These are phyloP conservation scores for Pelargonium fulgidum DNA, from an alignment of 441 rosid species.

Conservation along the genomic window DNA sequence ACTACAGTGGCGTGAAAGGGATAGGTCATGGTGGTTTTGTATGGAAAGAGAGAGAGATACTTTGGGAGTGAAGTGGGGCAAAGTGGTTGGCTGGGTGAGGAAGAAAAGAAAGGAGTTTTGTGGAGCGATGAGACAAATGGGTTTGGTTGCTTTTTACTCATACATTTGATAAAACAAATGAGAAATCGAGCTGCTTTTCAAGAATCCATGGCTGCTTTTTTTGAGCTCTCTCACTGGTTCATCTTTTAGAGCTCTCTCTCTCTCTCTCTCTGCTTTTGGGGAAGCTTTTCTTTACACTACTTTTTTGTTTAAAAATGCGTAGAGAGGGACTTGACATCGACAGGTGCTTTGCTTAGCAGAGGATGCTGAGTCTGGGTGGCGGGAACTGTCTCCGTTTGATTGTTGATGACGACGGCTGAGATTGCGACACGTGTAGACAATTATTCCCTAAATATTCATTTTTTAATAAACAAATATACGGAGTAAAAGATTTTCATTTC, in stretches of 20 bases:
- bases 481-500: too few relatives aligned
- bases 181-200: constrained; percentile 1
- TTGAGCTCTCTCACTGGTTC: neutral
- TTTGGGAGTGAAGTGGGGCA: constrained; percentile 57
- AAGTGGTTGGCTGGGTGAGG: constrained; percentile 40
- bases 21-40: constrained; percentile 11
- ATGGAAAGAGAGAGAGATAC: constrained; percentile 32
- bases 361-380: too few relatives aligned
- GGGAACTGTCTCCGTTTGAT: too few relatives aligned
- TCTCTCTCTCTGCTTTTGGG: neutral
- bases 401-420: too few relatives aligned
- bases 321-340: too few relatives aligned
- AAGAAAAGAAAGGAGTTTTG: constrained; percentile 26
- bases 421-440: too few relatives aligned
- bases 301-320: too few relatives aligned
- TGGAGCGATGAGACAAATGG: neutral
- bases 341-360: too few relatives aligned
- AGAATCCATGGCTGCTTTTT: neutral
- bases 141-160: neutral
- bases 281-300: too few relatives aligned
- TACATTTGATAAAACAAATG: neutral
- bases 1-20: neutral
- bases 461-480: too few relatives aligned
- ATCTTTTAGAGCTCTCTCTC: neutral
- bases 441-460: too few relatives aligned